Percentiles rank a stretch among this genome's conserved stretches.
phyloP scores from a whole-genome alignment of 441 rosid genomes.

The Populus trichocarpa region DNA sequence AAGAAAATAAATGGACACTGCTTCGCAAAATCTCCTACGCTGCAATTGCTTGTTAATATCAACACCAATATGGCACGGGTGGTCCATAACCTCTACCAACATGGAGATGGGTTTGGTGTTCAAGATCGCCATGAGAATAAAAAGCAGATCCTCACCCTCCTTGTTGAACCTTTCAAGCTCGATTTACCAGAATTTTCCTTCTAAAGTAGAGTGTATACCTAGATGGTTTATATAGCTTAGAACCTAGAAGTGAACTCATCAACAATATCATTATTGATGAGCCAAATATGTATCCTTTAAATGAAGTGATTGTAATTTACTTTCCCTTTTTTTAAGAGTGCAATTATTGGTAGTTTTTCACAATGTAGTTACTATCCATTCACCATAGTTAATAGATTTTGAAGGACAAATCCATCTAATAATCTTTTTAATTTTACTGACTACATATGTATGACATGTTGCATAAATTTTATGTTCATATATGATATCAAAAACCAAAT shows the following conservation, averaged over 20 bases:
- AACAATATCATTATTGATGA: background rate
- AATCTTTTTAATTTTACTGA: too few relatives aligned
- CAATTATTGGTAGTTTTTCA: too few relatives aligned
- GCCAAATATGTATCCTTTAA: background rate
- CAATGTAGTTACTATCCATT: too few relatives aligned
- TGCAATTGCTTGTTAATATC: slow-evolving; percentile 18
- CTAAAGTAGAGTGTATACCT: too few relatives aligned
- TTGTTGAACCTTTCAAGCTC: slow-evolving; percentile 34
- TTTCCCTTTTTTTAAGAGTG: background rate
- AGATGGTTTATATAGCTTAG: too few relatives aligned
- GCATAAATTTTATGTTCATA: too few relatives aligned
- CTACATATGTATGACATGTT: too few relatives aligned
- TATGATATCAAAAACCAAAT: too few relatives aligned
- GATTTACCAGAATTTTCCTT: background rate
- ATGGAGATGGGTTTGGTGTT: slow-evolving; percentile 45
- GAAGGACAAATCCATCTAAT: too few relatives aligned
- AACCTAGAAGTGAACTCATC: background rate
- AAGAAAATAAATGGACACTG: slow-evolving; percentile 19
- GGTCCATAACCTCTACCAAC: slow-evolving; percentile 37
- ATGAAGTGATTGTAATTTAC: background rate
- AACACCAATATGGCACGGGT: slow-evolving; percentile 36
- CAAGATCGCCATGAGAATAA: slow-evolving; percentile 28
- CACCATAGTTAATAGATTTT: too few relatives aligned
- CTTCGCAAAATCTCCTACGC: background rate
- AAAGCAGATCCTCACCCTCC: slow-evolving; percentile 27